phyloP scores from a whole-genome alignment of 768 basidiomycete genomes.

The Gloeopeniophorella convolvens region DNA sequence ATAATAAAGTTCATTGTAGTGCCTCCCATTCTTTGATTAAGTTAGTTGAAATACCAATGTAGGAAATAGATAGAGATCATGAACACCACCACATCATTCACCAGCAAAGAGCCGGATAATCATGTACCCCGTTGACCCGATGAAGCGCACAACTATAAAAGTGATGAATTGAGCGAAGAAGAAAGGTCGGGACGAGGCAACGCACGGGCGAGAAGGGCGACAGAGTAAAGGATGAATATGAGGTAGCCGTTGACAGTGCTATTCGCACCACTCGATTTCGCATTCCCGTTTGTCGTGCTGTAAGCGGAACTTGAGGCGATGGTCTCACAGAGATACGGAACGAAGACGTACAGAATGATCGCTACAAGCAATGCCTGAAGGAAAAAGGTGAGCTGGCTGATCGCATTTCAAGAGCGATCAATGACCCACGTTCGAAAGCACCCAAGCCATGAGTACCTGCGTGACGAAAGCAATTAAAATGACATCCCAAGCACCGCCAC shows the following conservation, averaged over 20 bases:
- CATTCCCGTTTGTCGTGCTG: constrained; percentile 45
- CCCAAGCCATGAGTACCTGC: constrained; percentile 81
- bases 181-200: too few species aligned
- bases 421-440: constrained; percentile 67
- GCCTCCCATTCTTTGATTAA: too few species aligned
- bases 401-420: constrained; percentile 12
- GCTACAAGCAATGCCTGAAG: constrained; percentile 64
- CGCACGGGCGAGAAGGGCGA: constrained; percentile 83
- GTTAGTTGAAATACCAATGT: too few species aligned
- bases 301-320: constrained; percentile 1
- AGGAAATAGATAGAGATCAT: background rate
- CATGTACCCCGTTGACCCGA: constrained; percentile 79
- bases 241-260: constrained; percentile 76
- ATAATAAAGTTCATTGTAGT: too few species aligned
- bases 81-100: constrained; percentile 42
- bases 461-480: constrained; percentile 16
- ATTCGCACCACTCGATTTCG: constrained; percentile 40
- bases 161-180: background rate
- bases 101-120: constrained; percentile 83
- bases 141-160: constrained; percentile 67
- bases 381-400: background rate
- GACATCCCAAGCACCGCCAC: background rate
- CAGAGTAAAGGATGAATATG: constrained; percentile 82
- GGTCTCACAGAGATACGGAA: background rate
- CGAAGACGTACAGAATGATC: constrained; percentile 47